These are phyloP conservation scores for Fagopyrum tataricum DNA, from an alignment of 148 eudicot species.

Conservation along the genomic window DNA sequence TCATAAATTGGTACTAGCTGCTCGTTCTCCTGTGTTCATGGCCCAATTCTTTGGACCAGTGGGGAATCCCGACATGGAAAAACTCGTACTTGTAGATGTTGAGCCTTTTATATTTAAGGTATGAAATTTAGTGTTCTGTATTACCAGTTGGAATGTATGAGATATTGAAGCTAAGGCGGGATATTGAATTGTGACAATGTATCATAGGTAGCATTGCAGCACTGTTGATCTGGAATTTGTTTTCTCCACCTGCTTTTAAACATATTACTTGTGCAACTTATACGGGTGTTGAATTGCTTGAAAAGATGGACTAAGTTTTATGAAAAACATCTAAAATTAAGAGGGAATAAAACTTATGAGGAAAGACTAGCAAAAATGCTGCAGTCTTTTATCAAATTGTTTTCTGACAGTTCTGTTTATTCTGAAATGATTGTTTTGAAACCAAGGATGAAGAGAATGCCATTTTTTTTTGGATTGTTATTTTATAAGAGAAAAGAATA, in stretches of 20 bases:
- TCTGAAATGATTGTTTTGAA: neutral
- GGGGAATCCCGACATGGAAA: conserved; percentile 53
- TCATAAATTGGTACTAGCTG: conserved; percentile 84
- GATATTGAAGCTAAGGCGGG: neutral
- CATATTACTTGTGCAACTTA: neutral
- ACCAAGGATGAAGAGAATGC: neutral
- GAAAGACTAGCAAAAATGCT: neutral
- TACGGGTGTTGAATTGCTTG: neutral
- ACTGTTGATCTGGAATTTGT: neutral
- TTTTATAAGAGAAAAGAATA: neutral
- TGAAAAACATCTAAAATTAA: neutral
- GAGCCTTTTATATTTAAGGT: conserved; percentile 88
- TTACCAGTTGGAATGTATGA: neutral
- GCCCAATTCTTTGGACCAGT: conserved; percentile 89
- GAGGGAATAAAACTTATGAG: neutral
- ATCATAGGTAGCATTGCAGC: neutral
- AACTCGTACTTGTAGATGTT: conserved; percentile 60
- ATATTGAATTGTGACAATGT: neutral
- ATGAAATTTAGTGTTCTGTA: neutral
- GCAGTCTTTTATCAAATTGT: neutral
- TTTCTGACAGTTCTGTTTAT: neutral
- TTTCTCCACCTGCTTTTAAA: neutral
- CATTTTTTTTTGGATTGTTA: neutral
- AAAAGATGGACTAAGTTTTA: neutral
- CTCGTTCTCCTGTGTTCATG: conserved; percentile 90